These are phyloP conservation scores for Aspergillus sp. DNA, from an alignment of 2,329 filamentous ascomycete genomes.

Conservation along the genomic window DNA sequence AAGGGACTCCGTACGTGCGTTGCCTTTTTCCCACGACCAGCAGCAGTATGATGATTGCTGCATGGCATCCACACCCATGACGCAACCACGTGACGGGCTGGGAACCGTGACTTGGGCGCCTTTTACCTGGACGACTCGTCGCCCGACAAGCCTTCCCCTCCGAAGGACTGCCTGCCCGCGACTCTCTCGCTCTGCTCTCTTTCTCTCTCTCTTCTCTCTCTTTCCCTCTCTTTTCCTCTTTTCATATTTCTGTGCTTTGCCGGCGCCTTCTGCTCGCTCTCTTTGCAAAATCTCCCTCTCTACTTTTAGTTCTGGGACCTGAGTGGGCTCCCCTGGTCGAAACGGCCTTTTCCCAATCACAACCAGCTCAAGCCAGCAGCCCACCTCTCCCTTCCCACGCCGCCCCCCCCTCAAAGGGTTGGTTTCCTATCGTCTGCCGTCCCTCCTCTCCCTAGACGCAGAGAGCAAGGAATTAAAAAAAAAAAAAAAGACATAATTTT, in stretches of 20 bases:
- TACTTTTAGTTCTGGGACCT: conserved; percentile 15
- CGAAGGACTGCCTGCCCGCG: conserved; percentile 7
- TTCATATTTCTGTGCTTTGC: conserved; percentile 9
- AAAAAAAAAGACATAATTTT: conserved; percentile 12
- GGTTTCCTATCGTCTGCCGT: conserved; percentile 18
- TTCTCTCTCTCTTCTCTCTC: conserved; percentile 4
- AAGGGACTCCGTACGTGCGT: neutral
- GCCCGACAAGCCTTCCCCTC: conserved; percentile 24
- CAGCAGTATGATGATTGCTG: conserved; percentile 17
- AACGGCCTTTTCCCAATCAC: conserved; percentile 12
- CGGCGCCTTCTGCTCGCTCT: conserved; percentile 14
- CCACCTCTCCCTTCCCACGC: conserved; percentile 13
- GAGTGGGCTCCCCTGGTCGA: conserved; percentile 16
- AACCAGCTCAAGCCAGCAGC: conserved; percentile 11
- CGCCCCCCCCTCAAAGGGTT: conserved; percentile 15
- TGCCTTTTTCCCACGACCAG: neutral
- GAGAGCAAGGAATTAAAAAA: conserved; percentile 15
- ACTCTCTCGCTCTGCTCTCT: conserved; percentile 11
- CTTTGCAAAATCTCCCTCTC: conserved; percentile 11
- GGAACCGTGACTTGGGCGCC: conserved; percentile 27
- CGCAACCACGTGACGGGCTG: conserved; percentile 38
- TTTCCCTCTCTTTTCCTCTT: conserved; percentile 12
- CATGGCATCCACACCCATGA: conserved; percentile 34
- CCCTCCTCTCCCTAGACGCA: conserved; percentile 15
- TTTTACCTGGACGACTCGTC: conserved; percentile 20